Conservation (phyloP, 495 filamentous ascomycete genomes). For the Hypoxylon lienhwacheense region DNA sequence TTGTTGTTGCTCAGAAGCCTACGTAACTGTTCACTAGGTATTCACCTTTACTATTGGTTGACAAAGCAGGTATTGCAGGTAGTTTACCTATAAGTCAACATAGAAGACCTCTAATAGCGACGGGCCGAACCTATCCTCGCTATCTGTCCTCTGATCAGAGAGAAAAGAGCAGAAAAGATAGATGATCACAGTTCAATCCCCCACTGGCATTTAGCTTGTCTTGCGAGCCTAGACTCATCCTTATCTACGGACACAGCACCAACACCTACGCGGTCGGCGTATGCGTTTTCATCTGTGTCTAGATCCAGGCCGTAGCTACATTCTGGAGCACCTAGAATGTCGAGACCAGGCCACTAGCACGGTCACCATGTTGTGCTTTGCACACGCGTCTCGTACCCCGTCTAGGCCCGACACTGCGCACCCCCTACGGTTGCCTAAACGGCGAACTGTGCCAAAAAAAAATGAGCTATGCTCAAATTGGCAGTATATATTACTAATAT, state of each 20-base stretch:
- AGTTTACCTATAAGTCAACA: too few relatives aligned
- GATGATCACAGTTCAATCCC: conserved; percentile 44
- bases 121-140: conserved; percentile 47
- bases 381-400: conserved; percentile 42
- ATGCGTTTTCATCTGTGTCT: conserved; percentile 50
- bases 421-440: too few relatives aligned
- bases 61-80: too few relatives aligned
- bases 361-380: conserved; percentile 35
- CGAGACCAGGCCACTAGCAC: conserved; percentile 47
- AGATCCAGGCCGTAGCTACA: conserved; percentile 44
- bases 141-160: conserved; percentile 37
- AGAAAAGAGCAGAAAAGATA: conserved; percentile 43
- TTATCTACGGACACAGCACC: conserved; percentile 49
- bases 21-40: too few relatives aligned
- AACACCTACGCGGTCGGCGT: conserved; percentile 48
- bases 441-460: too few relatives aligned
- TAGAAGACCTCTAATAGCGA: conserved; percentile 39
- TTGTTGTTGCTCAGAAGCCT: too few relatives aligned
- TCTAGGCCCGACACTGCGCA: conserved; percentile 43
- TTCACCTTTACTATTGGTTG: too few relatives aligned
- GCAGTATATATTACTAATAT: too few relatives aligned
- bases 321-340: conserved; percentile 44
- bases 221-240: conserved; percentile 45
- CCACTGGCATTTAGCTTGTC: conserved; percentile 44
- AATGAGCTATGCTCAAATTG: too few relatives aligned